phyloP scores from a whole-genome alignment of 2,329 filamentous ascomycete species.

The Microcera coccophila region DNA sequence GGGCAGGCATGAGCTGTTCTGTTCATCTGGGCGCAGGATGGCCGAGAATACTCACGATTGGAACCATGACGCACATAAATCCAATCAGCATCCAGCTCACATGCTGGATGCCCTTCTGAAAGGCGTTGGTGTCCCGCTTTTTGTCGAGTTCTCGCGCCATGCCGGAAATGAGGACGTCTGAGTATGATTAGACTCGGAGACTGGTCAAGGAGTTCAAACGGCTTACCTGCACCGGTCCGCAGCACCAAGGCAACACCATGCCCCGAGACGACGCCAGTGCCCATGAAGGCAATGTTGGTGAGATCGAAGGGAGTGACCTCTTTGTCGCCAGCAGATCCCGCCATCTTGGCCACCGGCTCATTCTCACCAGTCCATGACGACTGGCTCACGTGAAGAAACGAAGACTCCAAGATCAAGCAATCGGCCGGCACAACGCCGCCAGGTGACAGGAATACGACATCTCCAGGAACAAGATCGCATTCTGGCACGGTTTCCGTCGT shows the following conservation, averaged over 20 bases:
- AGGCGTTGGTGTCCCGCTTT: slow-evolving; percentile 23
- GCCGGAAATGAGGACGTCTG: slow-evolving; percentile 25
- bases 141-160: too few relatives aligned
- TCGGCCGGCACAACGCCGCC: slow-evolving; percentile 27
- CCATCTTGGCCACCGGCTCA: slow-evolving; percentile 22
- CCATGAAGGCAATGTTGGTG: slow-evolving; percentile 26
- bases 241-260: slow-evolving; percentile 24
- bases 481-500: too few relatives aligned
- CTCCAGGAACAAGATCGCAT: slow-evolving; percentile 24
- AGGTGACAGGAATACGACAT: slow-evolving; percentile 20
- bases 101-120: slow-evolving; percentile 27
- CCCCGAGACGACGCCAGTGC: slow-evolving; percentile 28
- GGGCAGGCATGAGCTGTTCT: too few relatives aligned
- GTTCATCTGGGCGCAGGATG: too few relatives aligned
- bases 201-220: too few relatives aligned
- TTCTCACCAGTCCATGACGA: slow-evolving; percentile 31
- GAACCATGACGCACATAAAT: slow-evolving; percentile 30
- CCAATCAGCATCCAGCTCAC: slow-evolving; percentile 29
- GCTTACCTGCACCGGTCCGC: slow-evolving; percentile 11
- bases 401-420: slow-evolving; percentile 25
- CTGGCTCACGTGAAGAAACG: slow-evolving; percentile 25
- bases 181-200: too few relatives aligned
- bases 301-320: slow-evolving; percentile 22
- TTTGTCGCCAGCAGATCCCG: slow-evolving; percentile 15
- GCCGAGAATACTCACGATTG: slow-evolving; percentile 22